Evolutionary conservation across 2,329 filamentous ascomycete genomes (phyloP).

Genomic region (Paradendryphiella salina): DNA sequence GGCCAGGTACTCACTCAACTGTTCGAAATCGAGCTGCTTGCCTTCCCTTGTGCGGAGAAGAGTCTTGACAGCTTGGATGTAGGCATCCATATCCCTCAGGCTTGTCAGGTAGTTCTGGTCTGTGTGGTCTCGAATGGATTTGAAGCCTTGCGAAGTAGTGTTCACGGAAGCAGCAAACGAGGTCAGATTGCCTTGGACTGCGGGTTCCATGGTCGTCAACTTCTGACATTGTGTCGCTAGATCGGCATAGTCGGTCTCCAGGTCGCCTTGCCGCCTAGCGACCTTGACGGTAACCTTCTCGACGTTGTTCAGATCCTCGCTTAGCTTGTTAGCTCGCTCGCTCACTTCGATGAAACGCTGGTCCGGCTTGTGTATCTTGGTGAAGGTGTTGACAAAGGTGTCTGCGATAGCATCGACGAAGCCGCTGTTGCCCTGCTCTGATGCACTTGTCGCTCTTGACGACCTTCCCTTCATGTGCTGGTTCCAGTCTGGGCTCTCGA

Average conservation of each 20-base stretch:
- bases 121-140: conserved; percentile 82
- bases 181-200: conserved; percentile 78
- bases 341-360: conserved; percentile 91
- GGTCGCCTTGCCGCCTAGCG: conserved; percentile 80
- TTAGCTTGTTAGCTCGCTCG: conserved; percentile 89
- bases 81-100: conserved; percentile 92
- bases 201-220: conserved; percentile 84
- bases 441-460: conserved; percentile 60
- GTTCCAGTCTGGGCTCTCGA: conserved; percentile 96
- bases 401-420: conserved; percentile 96
- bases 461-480: conserved; percentile 84
- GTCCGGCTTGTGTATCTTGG: conserved; percentile 93
- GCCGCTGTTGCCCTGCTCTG: conserved; percentile 57
- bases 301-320: conserved; percentile 85
- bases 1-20: conserved; percentile 90
- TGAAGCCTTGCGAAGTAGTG: conserved; percentile 77
- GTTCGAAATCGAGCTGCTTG: conserved; percentile 97
- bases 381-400: conserved; percentile 95
- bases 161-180: conserved; percentile 86
- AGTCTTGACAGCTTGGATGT: conserved; percentile 81
- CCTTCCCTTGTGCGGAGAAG: conserved; percentile 92
- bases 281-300: conserved; percentile 95
- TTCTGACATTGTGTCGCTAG: conserved; percentile 94
- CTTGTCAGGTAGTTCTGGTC: conserved; percentile 95
- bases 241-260: conserved; percentile 86